Percentiles rank a stretch among this genome's conserved stretches.
These are phyloP conservation scores for Claviceps cyperi DNA, from an alignment of 2,329 filamentous ascomycete species.

Conservation along the genomic window DNA sequence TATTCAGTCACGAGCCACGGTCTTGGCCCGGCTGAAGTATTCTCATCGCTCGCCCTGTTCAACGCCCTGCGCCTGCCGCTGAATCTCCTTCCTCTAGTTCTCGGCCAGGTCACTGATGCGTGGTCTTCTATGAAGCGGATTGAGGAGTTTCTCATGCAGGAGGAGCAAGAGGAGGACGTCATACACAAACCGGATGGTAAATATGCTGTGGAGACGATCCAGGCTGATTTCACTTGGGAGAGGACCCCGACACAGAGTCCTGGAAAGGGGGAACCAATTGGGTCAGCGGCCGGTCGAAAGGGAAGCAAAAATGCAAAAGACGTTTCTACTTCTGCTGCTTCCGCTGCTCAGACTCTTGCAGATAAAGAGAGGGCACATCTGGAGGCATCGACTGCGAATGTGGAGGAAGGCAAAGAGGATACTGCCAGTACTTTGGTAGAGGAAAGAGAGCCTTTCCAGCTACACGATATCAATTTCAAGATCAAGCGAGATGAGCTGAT, in stretches of 20 bases:
- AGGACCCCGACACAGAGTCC: conserved; percentile 40
- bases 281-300: conserved; percentile 28
- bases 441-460: conserved; percentile 53
- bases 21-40: conserved; percentile 63
- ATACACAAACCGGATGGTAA: conserved; percentile 40
- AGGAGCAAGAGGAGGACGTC: conserved; percentile 67
- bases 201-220: conserved; percentile 54
- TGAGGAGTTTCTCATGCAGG: conserved; percentile 73
- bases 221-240: conserved; percentile 84
- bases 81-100: conserved; percentile 74
- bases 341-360: conserved; percentile 10
- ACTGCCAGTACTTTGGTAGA: conserved; percentile 42
- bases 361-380: conserved; percentile 18
- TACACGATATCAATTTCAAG: conserved; percentile 52
- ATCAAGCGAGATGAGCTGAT: conserved; percentile 64
- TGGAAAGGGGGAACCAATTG: conserved; percentile 19
- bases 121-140: conserved; percentile 75
- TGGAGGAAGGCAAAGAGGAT: conserved; percentile 29
- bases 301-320: conserved; percentile 23
- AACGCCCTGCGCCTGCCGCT: conserved; percentile 82
- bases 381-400: conserved; percentile 17
- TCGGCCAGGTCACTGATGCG: conserved; percentile 82
- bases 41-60: conserved; percentile 88
- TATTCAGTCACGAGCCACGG: conserved; percentile 51
- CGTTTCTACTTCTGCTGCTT: conserved; percentile 13